Evolutionary conservation across 192 early-diverging fungal genomes (phyloP).

Genomic region (Mortierella claussenii): DNA sequence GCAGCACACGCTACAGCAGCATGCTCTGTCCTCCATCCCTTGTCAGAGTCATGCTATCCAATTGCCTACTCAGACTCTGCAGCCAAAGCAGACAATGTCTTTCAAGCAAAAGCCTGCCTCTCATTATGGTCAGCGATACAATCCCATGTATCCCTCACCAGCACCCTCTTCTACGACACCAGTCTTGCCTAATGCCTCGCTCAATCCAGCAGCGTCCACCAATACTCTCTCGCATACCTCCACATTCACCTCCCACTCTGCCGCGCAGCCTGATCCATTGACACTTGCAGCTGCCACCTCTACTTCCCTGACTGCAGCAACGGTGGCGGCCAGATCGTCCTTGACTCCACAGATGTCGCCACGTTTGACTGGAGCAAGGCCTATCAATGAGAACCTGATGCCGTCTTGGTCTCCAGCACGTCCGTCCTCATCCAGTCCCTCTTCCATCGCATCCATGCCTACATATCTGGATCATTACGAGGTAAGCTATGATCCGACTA

Average conservation of each 20-base stretch:
- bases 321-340: constrained; percentile 9
- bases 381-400: constrained; percentile 9
- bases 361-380: constrained; percentile 5
- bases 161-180: constrained; percentile 36
- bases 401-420: constrained; percentile 28
- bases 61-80: too few relatives aligned
- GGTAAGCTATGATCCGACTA: too few relatives aligned
- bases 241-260: constrained; percentile 6
- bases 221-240: constrained; percentile 25
- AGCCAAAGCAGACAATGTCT: constrained; percentile 15
- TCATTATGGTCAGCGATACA: constrained; percentile 38
- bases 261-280: constrained; percentile 2
- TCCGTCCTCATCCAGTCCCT: constrained; percentile 32
- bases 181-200: constrained; percentile 26
- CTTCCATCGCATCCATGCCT: constrained; percentile 38
- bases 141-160: constrained; percentile 48
- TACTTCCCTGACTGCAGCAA: constrained; percentile 14
- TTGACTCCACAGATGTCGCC: constrained; percentile 39
- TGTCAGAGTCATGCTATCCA: constrained; percentile 14
- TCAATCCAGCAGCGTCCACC: constrained; percentile 12
- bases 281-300: constrained; percentile 6
- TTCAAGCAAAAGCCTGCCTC: constrained; percentile 37
- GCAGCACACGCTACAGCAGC: too few relatives aligned
- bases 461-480: constrained; percentile 33
- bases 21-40: constrained; percentile 1